Evolutionary conservation across 371 early-diverging fungal species (phyloP).

Genomic region (Lichtheimia hyalospora): DNA sequence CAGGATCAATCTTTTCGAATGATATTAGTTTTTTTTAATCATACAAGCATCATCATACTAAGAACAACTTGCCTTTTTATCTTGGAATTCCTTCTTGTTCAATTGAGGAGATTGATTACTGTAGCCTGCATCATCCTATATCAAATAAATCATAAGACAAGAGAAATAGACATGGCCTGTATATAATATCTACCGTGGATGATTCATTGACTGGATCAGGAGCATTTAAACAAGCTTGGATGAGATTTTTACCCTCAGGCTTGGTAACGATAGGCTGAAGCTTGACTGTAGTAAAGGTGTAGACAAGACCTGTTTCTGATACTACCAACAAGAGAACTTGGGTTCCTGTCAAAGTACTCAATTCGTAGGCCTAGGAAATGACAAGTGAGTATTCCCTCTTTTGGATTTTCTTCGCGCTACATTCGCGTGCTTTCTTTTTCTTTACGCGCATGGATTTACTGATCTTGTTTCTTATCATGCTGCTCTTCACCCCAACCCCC

Average conservation of each 20-base stretch:
- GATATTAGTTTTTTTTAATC: background rate
- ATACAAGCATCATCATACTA: too few relatives aligned
- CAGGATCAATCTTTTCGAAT: slow-evolving; percentile 1
- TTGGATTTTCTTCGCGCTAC: background rate
- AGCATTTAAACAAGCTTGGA: slow-evolving; percentile 93
- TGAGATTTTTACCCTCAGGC: slow-evolving; percentile 92
- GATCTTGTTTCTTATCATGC: background rate
- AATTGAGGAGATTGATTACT: slow-evolving; percentile 14
- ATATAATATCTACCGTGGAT: slow-evolving; percentile 12
- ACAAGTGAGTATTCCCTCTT: slow-evolving; percentile 8
- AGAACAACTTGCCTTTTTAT: slow-evolving; percentile 19
- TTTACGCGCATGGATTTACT: background rate
- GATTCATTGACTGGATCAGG: slow-evolving; percentile 56
- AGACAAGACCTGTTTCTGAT: slow-evolving; percentile 98
- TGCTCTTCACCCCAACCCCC: background rate
- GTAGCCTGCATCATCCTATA: slow-evolving; percentile 5
- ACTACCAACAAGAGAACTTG: slow-evolving; percentile 96
- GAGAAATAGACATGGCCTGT: background rate
- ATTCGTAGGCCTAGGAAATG: slow-evolving; percentile 84
- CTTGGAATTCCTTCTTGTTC: slow-evolving; percentile 20
- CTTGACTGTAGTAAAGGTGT: slow-evolving; percentile 98
- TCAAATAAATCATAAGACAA: background rate
- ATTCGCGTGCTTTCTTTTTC: slow-evolving; percentile 1
- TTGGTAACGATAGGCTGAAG: slow-evolving; percentile 95
- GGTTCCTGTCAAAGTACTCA: slow-evolving; percentile 96